Conservation (phyloP, 768 basidiomycete genomes). For the Crucibulum laeve region DNA sequence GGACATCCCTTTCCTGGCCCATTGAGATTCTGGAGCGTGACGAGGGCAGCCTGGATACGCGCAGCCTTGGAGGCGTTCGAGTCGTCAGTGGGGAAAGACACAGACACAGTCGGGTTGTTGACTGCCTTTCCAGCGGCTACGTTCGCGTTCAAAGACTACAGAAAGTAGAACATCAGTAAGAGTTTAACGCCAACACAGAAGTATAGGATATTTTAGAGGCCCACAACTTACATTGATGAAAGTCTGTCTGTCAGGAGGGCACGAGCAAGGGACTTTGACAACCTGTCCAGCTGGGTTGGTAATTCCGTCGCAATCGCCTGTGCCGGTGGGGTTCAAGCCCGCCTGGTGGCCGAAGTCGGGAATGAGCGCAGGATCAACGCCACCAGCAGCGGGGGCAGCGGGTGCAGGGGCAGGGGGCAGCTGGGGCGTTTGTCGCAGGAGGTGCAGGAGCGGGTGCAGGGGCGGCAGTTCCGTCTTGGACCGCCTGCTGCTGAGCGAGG, state of each 20-base stretch:
- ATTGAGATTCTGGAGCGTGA: constrained; percentile 68
- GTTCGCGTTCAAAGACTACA: constrained; percentile 45
- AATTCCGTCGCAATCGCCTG: constrained; percentile 68
- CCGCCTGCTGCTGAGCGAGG: constrained; percentile 33
- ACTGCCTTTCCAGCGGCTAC: constrained; percentile 59
- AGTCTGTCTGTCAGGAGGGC: constrained; percentile 50
- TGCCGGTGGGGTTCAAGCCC: constrained; percentile 61
- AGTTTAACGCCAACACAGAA: background rate
- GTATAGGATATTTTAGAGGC: background rate
- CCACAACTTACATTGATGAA: constrained; percentile 50
- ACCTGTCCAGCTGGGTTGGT: constrained; percentile 48
- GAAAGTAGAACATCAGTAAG: background rate
- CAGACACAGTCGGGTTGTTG: constrained; percentile 50
- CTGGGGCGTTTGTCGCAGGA: constrained; percentile 8
- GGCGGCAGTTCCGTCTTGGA: constrained; percentile 24
- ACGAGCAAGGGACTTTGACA: constrained; percentile 63
- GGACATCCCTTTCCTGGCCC: constrained; percentile 72
- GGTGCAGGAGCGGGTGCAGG: constrained; percentile 14
- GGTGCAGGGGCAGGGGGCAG: constrained; percentile 25
- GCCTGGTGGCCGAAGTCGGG: constrained; percentile 53
- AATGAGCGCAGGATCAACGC: constrained; percentile 49
- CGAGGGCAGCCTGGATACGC: constrained; percentile 53
- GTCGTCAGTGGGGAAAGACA: constrained; percentile 63
- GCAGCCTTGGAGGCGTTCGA: constrained; percentile 49
- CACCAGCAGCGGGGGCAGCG: constrained; percentile 22